A percentile compares a stretch with the other conserved stretches of the same genome.
Evolutionary conservation across 164 flowering plant species (phyloP).

Genomic region (Stephania japonica): DNA sequence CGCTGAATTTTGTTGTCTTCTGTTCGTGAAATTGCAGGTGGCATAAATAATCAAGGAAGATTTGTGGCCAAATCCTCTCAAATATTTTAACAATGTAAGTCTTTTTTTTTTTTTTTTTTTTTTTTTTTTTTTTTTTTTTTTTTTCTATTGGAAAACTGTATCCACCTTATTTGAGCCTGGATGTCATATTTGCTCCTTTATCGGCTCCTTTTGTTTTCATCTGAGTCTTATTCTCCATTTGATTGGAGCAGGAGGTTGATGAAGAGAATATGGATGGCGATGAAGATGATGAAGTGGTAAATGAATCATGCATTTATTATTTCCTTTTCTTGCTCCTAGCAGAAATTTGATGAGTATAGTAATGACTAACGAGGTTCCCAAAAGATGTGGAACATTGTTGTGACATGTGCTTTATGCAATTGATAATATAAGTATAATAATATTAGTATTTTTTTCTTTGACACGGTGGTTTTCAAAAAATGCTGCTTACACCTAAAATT

Average conservation of each 20-base stretch:
- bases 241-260: conserved; percentile 52
- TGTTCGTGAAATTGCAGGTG: conserved; percentile 34
- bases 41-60: conserved; percentile 85
- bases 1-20: not conserved
- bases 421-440: too few relatives aligned
- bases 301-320: not conserved
- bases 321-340: too few relatives aligned
- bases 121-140: too few relatives aligned
- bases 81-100: conserved; percentile 68
- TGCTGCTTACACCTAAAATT: too few relatives aligned
- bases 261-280: conserved; percentile 58
- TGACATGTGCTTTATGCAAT: too few relatives aligned
- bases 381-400: too few relatives aligned
- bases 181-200: not conserved
- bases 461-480: too few relatives aligned
- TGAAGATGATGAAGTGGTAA: conserved; percentile 49
- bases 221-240: not conserved
- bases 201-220: not conserved
- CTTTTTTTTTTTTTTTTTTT: not conserved
- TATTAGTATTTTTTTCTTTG: too few relatives aligned
- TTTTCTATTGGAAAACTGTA: too few relatives aligned
- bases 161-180: too few relatives aligned
- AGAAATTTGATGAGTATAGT: too few relatives aligned
- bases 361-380: too few relatives aligned
- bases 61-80: conserved; percentile 85